Percentiles rank a stretch among this genome's conserved stretches.
Conservation (phyloP, 495 filamentous ascomycete species). For the Annulohypoxylon bovei region DNA sequence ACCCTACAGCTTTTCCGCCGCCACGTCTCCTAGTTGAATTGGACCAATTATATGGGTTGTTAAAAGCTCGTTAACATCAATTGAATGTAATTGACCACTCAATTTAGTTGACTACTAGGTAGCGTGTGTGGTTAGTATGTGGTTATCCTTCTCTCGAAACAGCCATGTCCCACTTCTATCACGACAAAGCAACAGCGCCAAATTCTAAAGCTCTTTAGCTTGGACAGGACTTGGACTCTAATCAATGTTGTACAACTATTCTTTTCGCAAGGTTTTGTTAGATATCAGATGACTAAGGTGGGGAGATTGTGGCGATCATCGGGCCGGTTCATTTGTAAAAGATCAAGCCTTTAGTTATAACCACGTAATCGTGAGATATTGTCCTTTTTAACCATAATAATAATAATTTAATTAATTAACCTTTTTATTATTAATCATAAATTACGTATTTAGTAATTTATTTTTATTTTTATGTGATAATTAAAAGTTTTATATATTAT, state of each 20-base stretch:
- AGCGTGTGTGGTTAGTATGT: not conserved
- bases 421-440: no score
- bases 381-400: no score
- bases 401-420: no score
- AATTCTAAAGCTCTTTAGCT: constrained; percentile 20
- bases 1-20: not conserved
- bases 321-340: no score
- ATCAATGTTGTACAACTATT: constrained; percentile 15
- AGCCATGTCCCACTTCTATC: constrained; percentile 4
- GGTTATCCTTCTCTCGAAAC: not conserved
- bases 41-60: not conserved
- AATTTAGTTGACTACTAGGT: not conserved
- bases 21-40: not conserved
- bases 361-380: no score
- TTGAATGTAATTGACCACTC: not conserved
- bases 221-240: constrained; percentile 4
- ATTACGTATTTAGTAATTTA: no score
- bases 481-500: no score
- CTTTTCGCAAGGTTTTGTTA: constrained; percentile 14
- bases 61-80: not conserved
- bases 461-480: no score
- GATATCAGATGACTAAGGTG: no score
- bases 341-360: no score
- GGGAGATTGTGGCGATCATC: no score
- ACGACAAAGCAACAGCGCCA: not conserved